Conservation (phyloP, 257 asterid species). For the Salvia rosmarinus region DNA sequence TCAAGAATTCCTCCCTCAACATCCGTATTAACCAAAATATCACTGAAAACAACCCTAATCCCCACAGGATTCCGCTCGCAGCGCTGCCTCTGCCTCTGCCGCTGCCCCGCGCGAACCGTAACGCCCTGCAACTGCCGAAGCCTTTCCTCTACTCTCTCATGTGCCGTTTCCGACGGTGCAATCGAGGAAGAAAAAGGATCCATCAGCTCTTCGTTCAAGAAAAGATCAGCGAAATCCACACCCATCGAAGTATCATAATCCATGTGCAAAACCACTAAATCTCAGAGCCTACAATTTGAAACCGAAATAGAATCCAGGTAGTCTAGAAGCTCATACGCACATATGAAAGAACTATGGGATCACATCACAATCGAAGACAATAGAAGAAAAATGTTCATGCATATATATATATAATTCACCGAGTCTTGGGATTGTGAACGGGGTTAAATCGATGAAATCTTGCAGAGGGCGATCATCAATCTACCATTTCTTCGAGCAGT, state of each 20-base stretch:
- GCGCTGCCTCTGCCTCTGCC: conserved; percentile 33
- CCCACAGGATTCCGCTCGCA: conserved; percentile 32
- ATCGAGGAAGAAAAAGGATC: conserved; percentile 29
- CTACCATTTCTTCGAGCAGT: background rate
- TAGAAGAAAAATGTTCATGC: background rate
- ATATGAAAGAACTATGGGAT: background rate
- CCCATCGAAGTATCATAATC: conserved; percentile 47
- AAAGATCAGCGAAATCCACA: conserved; percentile 48
- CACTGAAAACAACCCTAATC: conserved; percentile 29
- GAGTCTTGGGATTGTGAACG: background rate
- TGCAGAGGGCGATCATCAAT: too few species aligned
- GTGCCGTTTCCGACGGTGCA: conserved; percentile 41
- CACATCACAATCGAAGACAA: background rate
- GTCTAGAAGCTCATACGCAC: background rate
- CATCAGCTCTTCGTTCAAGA: conserved; percentile 56
- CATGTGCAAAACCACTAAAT: conserved; percentile 35
- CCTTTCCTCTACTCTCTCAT: conserved; percentile 56
- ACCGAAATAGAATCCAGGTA: background rate
- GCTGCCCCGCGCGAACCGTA: conserved; percentile 50
- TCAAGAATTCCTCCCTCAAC: conserved; percentile 24
- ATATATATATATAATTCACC: background rate
- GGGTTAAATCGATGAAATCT: too few species aligned
- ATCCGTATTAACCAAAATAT: conserved; percentile 18
- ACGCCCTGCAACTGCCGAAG: conserved; percentile 67
- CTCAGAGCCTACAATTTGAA: conserved; percentile 16